phyloP scores from a whole-genome alignment of 2,329 filamentous ascomycete genomes.

The Madurella mycetomatis region DNA sequence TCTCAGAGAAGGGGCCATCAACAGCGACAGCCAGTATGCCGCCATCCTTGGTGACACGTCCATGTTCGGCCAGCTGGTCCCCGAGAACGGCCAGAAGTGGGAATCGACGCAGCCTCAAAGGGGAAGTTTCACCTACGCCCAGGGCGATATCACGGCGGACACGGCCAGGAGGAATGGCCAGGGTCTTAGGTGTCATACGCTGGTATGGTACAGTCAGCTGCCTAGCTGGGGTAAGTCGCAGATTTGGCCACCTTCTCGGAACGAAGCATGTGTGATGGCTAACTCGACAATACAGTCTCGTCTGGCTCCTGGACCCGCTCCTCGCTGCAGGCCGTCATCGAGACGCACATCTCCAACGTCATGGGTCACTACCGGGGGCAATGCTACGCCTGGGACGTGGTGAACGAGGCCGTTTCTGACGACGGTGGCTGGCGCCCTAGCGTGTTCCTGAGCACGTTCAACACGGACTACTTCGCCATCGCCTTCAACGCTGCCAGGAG shows the following conservation, averaged over 20 bases:
- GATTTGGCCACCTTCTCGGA: not conserved
- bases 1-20: conserved; percentile 54
- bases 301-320: conserved; percentile 51
- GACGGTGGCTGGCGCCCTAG: conserved; percentile 48
- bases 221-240: conserved; percentile 45
- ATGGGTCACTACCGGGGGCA: conserved; percentile 55
- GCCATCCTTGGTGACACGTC: conserved; percentile 48
- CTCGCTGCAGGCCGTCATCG: conserved; percentile 49
- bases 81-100: conserved; percentile 63
- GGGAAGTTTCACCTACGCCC: conserved; percentile 53
- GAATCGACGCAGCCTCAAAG: conserved; percentile 55
- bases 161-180: conserved; percentile 46
- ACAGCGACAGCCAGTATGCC: conserved; percentile 49
- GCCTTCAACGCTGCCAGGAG: conserved; percentile 54
- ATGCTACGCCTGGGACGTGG: conserved; percentile 62
- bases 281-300: conserved; percentile 16
- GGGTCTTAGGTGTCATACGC: conserved; percentile 59
- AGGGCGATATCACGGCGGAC: conserved; percentile 50
- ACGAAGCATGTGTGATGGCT: not conserved
- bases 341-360: conserved; percentile 57
- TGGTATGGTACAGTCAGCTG: conserved; percentile 50
- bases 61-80: conserved; percentile 62
- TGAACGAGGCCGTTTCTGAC: conserved; percentile 60
- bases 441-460: conserved; percentile 53
- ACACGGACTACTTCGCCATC: conserved; percentile 52